Evolutionary conservation across 2,329 filamentous ascomycete species (phyloP).

Genomic region (Pseudogymnoascus sp.): DNA sequence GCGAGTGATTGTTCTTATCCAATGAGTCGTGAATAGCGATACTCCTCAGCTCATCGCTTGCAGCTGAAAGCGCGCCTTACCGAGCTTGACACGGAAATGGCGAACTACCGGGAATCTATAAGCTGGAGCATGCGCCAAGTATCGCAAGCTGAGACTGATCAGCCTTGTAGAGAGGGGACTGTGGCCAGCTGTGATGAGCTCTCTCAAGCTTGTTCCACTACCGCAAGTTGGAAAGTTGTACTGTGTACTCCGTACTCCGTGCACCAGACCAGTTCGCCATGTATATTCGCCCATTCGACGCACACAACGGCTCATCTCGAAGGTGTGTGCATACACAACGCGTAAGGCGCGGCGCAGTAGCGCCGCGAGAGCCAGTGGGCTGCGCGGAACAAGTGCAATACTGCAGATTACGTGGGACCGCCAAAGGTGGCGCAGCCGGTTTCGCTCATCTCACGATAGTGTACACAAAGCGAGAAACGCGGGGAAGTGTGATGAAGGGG

Average conservation of each 20-base stretch:
- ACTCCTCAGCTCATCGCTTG: constrained; percentile 7
- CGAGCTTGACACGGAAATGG: constrained; percentile 1
- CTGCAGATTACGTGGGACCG: constrained; percentile 1
- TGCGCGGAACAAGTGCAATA: constrained; percentile 3
- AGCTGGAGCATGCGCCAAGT: constrained; percentile 4
- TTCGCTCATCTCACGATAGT: constrained; percentile 5
- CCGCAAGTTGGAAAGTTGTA: background rate
- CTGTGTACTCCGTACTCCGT: background rate
- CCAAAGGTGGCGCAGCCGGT: constrained; percentile 7
- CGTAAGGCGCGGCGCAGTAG: constrained; percentile 6
- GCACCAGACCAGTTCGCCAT: background rate
- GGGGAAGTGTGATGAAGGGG: constrained; percentile 5
- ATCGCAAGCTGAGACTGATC: background rate
- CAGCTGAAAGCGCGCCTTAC: background rate
- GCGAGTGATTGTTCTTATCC: background rate
- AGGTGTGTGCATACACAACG: constrained; percentile 7
- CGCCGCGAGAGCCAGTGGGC: background rate
- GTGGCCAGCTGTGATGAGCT: background rate
- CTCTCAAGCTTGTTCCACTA: background rate
- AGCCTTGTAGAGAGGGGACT: constrained; percentile 7
- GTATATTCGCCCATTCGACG: background rate
- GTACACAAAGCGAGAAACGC: background rate
- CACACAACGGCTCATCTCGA: background rate
- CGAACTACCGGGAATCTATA: constrained; percentile 1
- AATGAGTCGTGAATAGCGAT: background rate